Base-by-base conservation (phyloP, 441 rosid genomes). In the Codiaeum variegatum region DNA sequence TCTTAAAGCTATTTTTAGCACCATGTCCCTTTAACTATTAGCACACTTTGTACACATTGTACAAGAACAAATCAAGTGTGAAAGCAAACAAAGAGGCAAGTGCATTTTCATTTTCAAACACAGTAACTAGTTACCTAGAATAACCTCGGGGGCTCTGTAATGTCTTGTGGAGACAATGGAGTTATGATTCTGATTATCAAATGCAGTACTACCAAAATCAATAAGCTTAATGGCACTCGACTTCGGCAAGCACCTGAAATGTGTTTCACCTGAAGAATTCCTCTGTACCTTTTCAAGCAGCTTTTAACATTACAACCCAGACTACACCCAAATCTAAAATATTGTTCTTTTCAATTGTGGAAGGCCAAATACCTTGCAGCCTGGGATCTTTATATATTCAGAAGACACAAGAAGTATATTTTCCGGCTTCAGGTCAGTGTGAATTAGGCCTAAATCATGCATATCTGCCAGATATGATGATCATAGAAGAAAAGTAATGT, bases 171-270 rank as follows among this genome's bases (percentile, higher is more conserved):
- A 90, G 70, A 90, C 84, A 78, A 90, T 80, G 79, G 92, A 92
- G 88, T 85, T 88, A 82, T 89, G 97, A 69, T 85, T 85, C 83
- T 87, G 88, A 87, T 87, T 84, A 79, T 85, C 94, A 80, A 70
- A 86, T 26, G 88, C 86, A 81, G 92, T 88, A 83, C 93, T 90
- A 72, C 96, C 97, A 87, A 92, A 92, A 85, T 92, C 97, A 86
- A 92, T 92, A 86, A 92, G 84, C 89, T 92, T 92, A 84, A 92
- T 92, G 81, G 96, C 88, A 85, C 96, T 92, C 47, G 96, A 92
- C 85, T 88, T 92, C 81, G 97, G 97, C 85, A 88, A 85, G 83
- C 87, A 85, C 83, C 91, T 88, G 84, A 85, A 86, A 77, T 84
- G 87, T 42, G 78, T 83, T 79, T 83, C 91, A 77, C 82, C 83